A percentile compares a stretch with the other conserved stretches of the same genome.
Evolutionary conservation across 177 flowering plant genomes (phyloP).

Genomic region (Vitis hybrid): DNA sequence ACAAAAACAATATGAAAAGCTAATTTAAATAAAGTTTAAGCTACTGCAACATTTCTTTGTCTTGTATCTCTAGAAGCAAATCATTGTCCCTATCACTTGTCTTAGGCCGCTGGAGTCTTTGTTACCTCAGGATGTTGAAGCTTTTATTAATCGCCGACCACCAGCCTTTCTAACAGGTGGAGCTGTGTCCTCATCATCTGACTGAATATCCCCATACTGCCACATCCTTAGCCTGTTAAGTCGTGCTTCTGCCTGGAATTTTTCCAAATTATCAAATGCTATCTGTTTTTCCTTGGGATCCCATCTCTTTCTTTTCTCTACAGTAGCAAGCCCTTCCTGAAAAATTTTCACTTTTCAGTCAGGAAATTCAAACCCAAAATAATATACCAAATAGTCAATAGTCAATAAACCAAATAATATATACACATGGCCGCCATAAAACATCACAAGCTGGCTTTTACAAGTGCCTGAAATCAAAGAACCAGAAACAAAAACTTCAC

Average conservation of each 20-base stretch:
- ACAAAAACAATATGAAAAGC: slow-evolving; percentile 6
- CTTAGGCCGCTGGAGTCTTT: neutral
- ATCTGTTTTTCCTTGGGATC: slow-evolving; percentile 63
- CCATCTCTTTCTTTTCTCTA: slow-evolving; percentile 82
- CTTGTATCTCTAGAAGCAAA: neutral
- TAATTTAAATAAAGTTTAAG: slow-evolving; percentile 12
- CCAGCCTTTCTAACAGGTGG: slow-evolving; percentile 37
- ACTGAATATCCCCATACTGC: slow-evolving; percentile 90
- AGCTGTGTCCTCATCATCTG: slow-evolving; percentile 68
- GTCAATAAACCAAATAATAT: too few species aligned
- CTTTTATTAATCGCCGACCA: slow-evolving; percentile 28
- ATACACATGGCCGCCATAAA: too few species aligned
- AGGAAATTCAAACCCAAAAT: neutral
- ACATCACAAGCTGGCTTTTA: too few species aligned
- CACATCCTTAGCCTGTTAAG: slow-evolving; percentile 66
- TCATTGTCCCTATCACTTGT: slow-evolving; percentile 10
- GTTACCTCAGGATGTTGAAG: neutral
- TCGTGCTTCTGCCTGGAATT: slow-evolving; percentile 69
- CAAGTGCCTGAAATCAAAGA: neutral
- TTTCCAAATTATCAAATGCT: slow-evolving; percentile 72
- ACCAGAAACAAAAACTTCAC: neutral
- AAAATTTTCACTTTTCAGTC: slow-evolving; percentile 6
- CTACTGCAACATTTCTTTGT: slow-evolving; percentile 7
- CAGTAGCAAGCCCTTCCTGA: slow-evolving; percentile 88
- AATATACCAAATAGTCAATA: too few species aligned